Evolutionary conservation across 2,329 filamentous ascomycete genomes (phyloP), one percentile per base, ranked within the genome.

Genomic region (Penicillium sp.): DNA sequence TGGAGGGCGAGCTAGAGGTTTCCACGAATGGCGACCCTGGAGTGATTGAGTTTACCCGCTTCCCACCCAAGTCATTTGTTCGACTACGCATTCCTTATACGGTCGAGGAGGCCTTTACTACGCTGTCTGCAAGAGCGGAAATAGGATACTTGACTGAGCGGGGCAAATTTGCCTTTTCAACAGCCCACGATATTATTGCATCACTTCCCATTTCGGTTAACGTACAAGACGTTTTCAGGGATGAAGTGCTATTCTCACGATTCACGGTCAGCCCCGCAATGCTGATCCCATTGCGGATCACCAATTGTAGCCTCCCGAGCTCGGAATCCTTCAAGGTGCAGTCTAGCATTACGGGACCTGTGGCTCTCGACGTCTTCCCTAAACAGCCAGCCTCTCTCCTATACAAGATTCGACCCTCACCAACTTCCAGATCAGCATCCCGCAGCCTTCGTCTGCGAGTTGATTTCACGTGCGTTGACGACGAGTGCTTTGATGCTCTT

Each of bases 221-320:
- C 60, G 94, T 99, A 6, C 92, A 97, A 65, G 94, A 99, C 63
- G 84, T 95, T 26, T 97, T 97, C 77, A 95, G 96, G 68, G 85
- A 90, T 57, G 76, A 85, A 7, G 81, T 84, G 0, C 79, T 97
- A 0, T 94, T 94, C 66, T 96, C 92, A 0, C 87, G 87, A 9
- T 99, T 99, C 69, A 95, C 89, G 13, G 87, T 99, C 47, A 91
- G 90, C 12, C 91, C 92, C 0, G 87, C 90, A 1, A 89, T 81
- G 51, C 70, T 82, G 23, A 85, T 87, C 28, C 94, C 94, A 0
- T 71, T 97, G 9, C 82, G 88, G 4, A 75, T 99, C 6, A 79
- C 88, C 42, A 82, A 82, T 49, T 89, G 89, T 58, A 80, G 84
- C 47, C 81, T 99, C 0, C 72, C 87, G 12, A 83, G 82, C 5